Evolutionary conservation across 2,329 filamentous ascomycete genomes (phyloP).

Genomic region (Monosporascus sp.): DNA sequence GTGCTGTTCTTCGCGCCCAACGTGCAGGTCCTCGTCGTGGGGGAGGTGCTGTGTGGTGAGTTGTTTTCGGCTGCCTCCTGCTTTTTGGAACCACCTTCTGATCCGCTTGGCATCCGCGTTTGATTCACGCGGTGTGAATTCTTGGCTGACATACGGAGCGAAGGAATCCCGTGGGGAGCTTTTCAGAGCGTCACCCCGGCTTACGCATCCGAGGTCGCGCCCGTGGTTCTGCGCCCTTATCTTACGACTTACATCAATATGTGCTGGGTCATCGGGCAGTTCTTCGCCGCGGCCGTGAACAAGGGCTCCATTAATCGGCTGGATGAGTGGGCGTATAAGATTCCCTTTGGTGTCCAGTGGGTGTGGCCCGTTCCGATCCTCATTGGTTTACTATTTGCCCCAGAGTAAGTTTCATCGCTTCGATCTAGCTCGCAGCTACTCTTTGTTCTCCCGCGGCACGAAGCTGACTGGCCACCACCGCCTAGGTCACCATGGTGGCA

Average conservation of each 20-base stretch:
- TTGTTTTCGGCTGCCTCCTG: no score
- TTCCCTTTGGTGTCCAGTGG: constrained; percentile 49
- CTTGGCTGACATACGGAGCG: constrained; percentile 2
- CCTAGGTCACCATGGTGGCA: constrained; percentile 47
- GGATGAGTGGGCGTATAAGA: constrained; percentile 44
- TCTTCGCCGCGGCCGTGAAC: constrained; percentile 44
- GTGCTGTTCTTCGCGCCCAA: constrained; percentile 48
- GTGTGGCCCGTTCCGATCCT: constrained; percentile 45
- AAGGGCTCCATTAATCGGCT: constrained; percentile 32
- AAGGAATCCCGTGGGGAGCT: constrained; percentile 47
- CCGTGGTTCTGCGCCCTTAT: constrained; percentile 44
- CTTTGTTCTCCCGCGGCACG: no score
- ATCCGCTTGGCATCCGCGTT: neutral
- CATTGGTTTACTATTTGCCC: constrained; percentile 38
- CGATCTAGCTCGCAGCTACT: no score
- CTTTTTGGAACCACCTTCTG: no score
- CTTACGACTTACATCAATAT: constrained; percentile 52
- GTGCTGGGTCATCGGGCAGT: constrained; percentile 53
- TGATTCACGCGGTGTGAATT: constrained; percentile 4
- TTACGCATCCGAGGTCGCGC: constrained; percentile 49
- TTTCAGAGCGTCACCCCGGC: constrained; percentile 48
- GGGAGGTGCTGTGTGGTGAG: constrained; percentile 40
- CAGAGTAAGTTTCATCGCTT: constrained; percentile 31
- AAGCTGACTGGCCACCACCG: neutral
- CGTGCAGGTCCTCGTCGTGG: constrained; percentile 40